Evolutionary conservation across 2,329 filamentous ascomycete genomes (phyloP), one percentile per base, ranked within the genome.

Genomic region (Penicillium hesseltinei): DNA sequence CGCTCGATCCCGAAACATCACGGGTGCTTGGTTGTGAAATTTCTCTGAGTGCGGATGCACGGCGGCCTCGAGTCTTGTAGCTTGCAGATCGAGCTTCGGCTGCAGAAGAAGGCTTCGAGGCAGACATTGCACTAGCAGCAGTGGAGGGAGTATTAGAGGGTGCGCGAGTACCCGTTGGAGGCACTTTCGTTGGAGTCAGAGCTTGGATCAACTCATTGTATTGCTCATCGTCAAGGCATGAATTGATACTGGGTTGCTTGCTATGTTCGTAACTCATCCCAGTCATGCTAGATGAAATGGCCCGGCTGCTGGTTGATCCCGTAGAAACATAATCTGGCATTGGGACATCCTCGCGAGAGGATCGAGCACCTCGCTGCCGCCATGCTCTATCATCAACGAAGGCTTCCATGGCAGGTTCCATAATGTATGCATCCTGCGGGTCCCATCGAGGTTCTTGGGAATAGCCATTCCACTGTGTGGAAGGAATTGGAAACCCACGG

Each of bases 321-420:
- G 40, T 77, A 31, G 73, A 77, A n/a, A 66, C 63, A 65, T 80
- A 79, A 58, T 81, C 80, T 5, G 77, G 76, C 80, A 82, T 82
- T 27, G 78, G 75, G 17, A 78, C 62, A 59, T 82, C 79, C 55
- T 79, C 73, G 59, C 77, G 66, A 46, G 71, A 73, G 56, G 75
- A 73, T 61, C 71, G 70, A 44, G 69, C 65, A 39, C 70, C 71
- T 31, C 71, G 66, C 40, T 71, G 67, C 3, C 63, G 66, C 39
- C 67, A 63, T 27, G 62, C 57, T 33, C 65, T 65, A 29, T 73
- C 68, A 19, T 65, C 60, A 55, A 68, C 57, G 17, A 68, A 70
- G n/a, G 76, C 63, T 13, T 78, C 77, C 17, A 73, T 66, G 51
- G 78, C 78, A 2, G 78, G 75, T 59, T 81, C 78, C 42, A 69